A percentile compares a stretch with the other conserved stretches of the same genome.
Conservation (phyloP, 768 basidiomycete species). For the Dentipellis sp. region DNA sequence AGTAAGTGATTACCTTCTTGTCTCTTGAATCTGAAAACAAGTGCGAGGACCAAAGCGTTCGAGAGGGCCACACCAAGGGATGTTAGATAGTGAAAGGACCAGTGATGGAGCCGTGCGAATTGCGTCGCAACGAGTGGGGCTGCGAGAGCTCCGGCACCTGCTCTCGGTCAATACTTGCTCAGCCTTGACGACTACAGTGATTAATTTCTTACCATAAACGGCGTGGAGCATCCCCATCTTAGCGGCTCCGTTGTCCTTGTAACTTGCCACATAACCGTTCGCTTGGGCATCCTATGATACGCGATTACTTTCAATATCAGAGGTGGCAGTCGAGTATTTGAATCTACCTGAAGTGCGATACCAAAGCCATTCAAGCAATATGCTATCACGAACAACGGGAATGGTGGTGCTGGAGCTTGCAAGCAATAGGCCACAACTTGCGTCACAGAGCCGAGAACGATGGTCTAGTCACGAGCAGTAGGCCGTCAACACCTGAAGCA, state of each 20-base stretch:
- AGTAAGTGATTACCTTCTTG: conserved; percentile 47
- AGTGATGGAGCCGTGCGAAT: conserved; percentile 51
- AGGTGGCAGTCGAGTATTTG: not conserved
- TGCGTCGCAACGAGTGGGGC: conserved; percentile 75
- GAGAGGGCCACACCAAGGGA: conserved; percentile 55
- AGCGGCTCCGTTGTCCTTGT: conserved; percentile 40
- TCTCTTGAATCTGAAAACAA: conserved; percentile 53
- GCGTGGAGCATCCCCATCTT: conserved; percentile 73
- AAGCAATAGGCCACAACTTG: conserved; percentile 48
- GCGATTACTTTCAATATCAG: not conserved
- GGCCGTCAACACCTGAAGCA: not conserved
- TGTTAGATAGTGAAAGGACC: conserved; percentile 72
- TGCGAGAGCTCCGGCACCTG: conserved; percentile 56
- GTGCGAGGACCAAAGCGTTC: conserved; percentile 41
- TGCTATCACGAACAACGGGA: conserved; percentile 48
- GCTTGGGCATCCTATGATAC: conserved; percentile 54
- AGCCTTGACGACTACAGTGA: not conserved
- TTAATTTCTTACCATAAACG: conserved; percentile 39
- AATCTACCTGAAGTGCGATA: conserved; percentile 31
- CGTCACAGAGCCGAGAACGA: conserved; percentile 36
- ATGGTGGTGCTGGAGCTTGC: conserved; percentile 48
- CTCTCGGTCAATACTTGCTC: no score
- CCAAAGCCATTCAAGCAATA: conserved; percentile 42
- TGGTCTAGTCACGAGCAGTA: conserved; percentile 21
- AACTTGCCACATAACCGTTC: conserved; percentile 56